Evolutionary conservation across 2,329 filamentous ascomycete genomes (phyloP), one percentile per base, ranked within the genome.

Genomic region (Tolypocladium ovalisporum): DNA sequence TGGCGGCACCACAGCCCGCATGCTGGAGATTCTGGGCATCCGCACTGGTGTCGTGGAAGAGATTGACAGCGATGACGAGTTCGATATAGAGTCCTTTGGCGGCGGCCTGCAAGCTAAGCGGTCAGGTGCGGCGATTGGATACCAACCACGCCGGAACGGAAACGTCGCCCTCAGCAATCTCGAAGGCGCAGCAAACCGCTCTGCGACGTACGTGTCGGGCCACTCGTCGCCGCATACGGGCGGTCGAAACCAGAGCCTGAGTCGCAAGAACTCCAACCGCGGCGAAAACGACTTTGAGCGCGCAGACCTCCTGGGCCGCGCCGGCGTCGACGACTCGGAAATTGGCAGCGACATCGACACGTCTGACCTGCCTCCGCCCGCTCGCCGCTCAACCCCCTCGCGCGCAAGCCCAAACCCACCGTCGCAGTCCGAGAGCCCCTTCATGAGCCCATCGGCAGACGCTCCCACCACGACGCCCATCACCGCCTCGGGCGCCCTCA

Each of bases 21-120:
- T 99, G 94, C 79, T 99, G 22, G 94, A 99, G 70, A 99, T 99
- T 56, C 76, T 97, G 19, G 89, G 91, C n/a, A 99, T 99, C 60
- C 85, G 90, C 57, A 99, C 93, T 0, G 94, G 94, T 0, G 93
- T 99, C 0, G 89, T 97, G 0, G 94, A 99, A 66, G 94, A 99
- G 70, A 89, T 96, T 51, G 94, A 99, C 69, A 96, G 90, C 51
- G 94, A 99, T 68, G 94, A 99, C 68, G 94, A 99, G 71, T 99
- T 99, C 66, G 94, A 99, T 69, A 99, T 97, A 60, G 94, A 97
- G 70, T 76, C 79, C 15, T 84, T 88, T 55, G 82, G 82, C 22
- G 80, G 82, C 29, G 87, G 87, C 13, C 85, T 88, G 9, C 95
- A 92, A 66, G 86, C 88, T 64, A 94, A 96, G 69, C 88, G 90